Evolutionary conservation across 495 filamentous ascomycete species (phyloP).

Genomic region (Penicillium goetzii): DNA sequence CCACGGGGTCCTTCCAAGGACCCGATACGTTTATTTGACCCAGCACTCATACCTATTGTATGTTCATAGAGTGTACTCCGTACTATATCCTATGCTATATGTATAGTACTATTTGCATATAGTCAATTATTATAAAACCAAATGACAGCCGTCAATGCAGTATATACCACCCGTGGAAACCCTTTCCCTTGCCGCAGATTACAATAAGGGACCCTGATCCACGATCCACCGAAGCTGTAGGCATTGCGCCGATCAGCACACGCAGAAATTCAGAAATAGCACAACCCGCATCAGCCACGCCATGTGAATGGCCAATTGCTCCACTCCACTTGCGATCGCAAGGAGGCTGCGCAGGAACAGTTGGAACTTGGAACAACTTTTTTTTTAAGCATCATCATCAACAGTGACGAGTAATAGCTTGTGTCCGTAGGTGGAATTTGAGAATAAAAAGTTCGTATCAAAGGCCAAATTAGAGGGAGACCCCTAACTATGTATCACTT

Average conservation of each 20-base stretch:
- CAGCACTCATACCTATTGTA: too few relatives aligned
- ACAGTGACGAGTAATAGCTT: neutral
- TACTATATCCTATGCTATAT: neutral
- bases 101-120: neutral
- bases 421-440: neutral
- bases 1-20: neutral
- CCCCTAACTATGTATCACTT: constrained; percentile 26
- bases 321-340: constrained; percentile 13
- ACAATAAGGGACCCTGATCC: neutral
- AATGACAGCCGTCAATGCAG: neutral
- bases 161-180: neutral
- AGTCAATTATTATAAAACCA: neutral
- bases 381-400: neutral
- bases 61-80: neutral
- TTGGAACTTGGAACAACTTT: too few relatives aligned
- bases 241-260: neutral
- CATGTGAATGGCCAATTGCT: constrained; percentile 4
- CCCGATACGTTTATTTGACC: neutral
- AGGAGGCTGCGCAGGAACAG: constrained; percentile 13
- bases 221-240: constrained; percentile 11
- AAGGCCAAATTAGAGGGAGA: neutral
- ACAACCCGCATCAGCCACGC: constrained; percentile 19
- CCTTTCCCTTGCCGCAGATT: neutral
- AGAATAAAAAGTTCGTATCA: neutral
- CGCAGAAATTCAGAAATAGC: constrained; percentile 18